Base-by-base conservation (phyloP, 352 stramenopile species). In the Phytophthora multivora region DNA sequence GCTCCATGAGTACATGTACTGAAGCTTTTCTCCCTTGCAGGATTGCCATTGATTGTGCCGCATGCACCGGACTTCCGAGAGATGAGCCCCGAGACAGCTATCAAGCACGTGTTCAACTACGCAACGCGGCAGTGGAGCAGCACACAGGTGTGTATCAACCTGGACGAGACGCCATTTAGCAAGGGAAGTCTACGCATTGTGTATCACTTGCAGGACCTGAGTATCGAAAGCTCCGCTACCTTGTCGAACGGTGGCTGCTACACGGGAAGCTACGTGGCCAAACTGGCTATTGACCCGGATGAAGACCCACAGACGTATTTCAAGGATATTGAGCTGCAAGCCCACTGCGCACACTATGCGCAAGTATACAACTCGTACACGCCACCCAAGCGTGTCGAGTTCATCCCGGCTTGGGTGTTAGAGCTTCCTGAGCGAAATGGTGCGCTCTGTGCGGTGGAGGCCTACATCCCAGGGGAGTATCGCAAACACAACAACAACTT, bases 401-500 rank as follows among this genome's bases (percentile, higher is more conserved):
- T 95, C 45, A 83, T 93, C 36, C 58, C 89, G 33, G 84, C 86
- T 18, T 95, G 86, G 86, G 80, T 95, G n/a, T 69, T 95, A 21
- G 82, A 95, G 49, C 61, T 93, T 9, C 88, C 74, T 0, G 80
- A 95, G 50, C 75, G 83, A 4, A 83, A 83, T 59, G 83, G 86
- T 9, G 76, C 77, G 16, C 41, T 93, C 13, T 95, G 86, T 51
- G 86, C 82, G 2, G 86, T 95, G 13, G 86, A 95, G 57, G 73
- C 82, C 31, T 95, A 91, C 55, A 95, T 95, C 13, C 67, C 73
- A 10, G 86, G 86, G 8, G 86, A 95, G 43, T 95, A 95, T 53
- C 84, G 84, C 68, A 95, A 95, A 45, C 86, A 95, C 72, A 95
- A 95, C 75, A 93, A 95, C 75, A 95, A 95, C 58, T 93, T 93